Conservation (phyloP, 2,329 filamentous ascomycete species). For the Aspergillus sp. region DNA sequence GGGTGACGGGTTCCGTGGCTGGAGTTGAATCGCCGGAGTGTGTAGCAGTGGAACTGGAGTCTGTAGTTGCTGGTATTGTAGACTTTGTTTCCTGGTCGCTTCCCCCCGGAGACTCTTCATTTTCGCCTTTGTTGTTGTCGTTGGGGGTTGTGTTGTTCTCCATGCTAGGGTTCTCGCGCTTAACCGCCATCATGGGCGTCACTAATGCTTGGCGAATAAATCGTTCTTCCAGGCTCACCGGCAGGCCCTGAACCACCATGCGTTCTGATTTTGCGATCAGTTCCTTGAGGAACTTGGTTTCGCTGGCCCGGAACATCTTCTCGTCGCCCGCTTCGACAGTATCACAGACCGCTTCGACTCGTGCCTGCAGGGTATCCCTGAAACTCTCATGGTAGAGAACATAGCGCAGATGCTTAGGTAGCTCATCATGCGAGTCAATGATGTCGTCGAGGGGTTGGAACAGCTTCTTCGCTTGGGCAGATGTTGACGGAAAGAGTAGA, state of each 20-base stretch:
- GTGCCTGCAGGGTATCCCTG: conserved; percentile 48
- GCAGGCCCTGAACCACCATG: conserved; percentile 59
- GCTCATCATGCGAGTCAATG: conserved; percentile 37
- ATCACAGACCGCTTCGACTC: conserved; percentile 68
- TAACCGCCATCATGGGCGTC: conserved; percentile 63
- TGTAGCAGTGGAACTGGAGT: conserved; percentile 30
- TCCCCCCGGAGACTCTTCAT: conserved; percentile 14
- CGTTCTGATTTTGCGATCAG: conserved; percentile 63
- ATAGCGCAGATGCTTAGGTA: conserved; percentile 34
- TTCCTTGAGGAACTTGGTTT: conserved; percentile 58
- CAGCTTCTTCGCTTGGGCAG: conserved; percentile 30
- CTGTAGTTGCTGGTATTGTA: conserved; percentile 27
- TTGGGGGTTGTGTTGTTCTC: conserved; percentile 15
- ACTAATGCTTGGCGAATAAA: conserved; percentile 72
- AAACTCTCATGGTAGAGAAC: conserved; percentile 33
- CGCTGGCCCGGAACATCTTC: conserved; percentile 71
- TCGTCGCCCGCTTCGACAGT: conserved; percentile 76
- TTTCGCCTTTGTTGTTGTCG: conserved; percentile 17
- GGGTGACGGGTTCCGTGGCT: conserved; percentile 25
- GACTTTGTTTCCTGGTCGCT: conserved; percentile 22
- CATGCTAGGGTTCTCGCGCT: conserved; percentile 42
- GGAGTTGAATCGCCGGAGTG: conserved; percentile 20
- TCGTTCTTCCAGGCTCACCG: conserved; percentile 73
- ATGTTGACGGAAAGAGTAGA: conserved; percentile 48
- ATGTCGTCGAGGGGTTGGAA: conserved; percentile 45